Conservation (phyloP, 257 asterid species). For the Henckelia pumila region DNA sequence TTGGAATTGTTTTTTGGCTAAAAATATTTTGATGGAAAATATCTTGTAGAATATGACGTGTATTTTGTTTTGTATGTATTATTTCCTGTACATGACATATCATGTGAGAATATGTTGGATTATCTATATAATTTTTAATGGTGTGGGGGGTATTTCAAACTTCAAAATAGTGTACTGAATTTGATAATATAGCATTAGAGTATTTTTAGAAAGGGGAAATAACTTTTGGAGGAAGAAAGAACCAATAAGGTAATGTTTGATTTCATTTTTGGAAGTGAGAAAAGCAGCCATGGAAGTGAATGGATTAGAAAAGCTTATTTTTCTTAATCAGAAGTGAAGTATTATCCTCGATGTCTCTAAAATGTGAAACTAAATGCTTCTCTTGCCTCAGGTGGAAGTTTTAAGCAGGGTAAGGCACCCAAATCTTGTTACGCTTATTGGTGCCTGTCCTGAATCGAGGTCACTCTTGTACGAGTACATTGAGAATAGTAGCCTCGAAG, state of each 20-base stretch:
- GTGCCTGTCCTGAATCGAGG: slow-evolving; percentile 81
- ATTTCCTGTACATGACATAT: too few relatives aligned
- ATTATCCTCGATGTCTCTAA: slow-evolving; percentile 10
- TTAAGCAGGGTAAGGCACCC: slow-evolving; percentile 90
- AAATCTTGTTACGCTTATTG: slow-evolving; percentile 68
- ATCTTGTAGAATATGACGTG: too few relatives aligned
- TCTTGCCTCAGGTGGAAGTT: slow-evolving; percentile 51
- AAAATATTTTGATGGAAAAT: too few relatives aligned
- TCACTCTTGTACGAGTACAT: slow-evolving; percentile 84
- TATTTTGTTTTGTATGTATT: too few relatives aligned
- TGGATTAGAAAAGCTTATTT: too few relatives aligned
- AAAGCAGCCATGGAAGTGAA: not conserved
- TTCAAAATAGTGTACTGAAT: too few relatives aligned
- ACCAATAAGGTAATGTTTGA: not conserved
- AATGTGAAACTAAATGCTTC: slow-evolving; percentile 12
- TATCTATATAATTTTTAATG: too few relatives aligned
- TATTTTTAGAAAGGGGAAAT: too few relatives aligned
- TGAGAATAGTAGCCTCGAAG: slow-evolving; percentile 77
- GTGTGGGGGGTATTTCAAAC: too few relatives aligned
- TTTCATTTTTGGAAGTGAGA: not conserved
- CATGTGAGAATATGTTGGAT: too few relatives aligned
- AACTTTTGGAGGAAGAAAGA: not conserved
- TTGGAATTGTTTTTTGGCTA: too few relatives aligned
- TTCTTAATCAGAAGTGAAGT: not conserved
- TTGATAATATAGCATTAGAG: too few relatives aligned